phyloP scores from a whole-genome alignment of 306 rosid species.

The Trifolium dubium region DNA sequence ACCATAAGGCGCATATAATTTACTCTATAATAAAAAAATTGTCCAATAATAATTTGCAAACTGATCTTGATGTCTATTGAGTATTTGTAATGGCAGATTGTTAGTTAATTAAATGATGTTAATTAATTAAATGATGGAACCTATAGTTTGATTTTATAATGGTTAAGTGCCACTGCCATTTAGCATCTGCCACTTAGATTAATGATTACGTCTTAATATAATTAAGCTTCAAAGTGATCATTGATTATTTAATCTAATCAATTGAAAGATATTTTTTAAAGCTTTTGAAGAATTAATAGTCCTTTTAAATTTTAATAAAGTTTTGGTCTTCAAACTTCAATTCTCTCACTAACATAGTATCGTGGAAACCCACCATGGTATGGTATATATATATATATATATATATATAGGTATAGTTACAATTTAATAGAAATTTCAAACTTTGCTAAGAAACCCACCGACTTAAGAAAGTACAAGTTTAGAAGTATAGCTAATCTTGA shows the following conservation, averaged over 20 bases:
- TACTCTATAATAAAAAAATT: too few relatives aligned
- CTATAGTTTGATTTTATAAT: constrained; percentile 34
- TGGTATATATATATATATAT: too few relatives aligned
- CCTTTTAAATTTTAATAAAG: background rate
- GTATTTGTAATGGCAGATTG: constrained; percentile 10
- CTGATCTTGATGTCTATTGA: background rate
- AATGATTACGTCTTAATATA: constrained; percentile 27
- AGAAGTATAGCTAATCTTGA: background rate
- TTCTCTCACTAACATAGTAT: background rate
- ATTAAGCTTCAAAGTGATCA: constrained; percentile 2
- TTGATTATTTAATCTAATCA: constrained; percentile 24
- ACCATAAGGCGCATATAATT: too few relatives aligned
- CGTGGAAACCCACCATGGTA: background rate
- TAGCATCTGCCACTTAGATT: constrained; percentile 33
- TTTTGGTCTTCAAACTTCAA: constrained; percentile 16
- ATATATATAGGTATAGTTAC: background rate
- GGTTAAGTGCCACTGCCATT: constrained; percentile 40
- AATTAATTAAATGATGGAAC: background rate
- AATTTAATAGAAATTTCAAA: background rate
- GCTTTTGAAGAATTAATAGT: constrained; percentile 1
- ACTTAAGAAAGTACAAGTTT: background rate
- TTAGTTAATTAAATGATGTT: constrained; percentile 10
- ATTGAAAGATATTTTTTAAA: background rate
- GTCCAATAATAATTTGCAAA: too few relatives aligned
- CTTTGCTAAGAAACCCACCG: background rate